Conservation (phyloP, 108 stramenopile genomes). For the Cyclotella cryptica region DNA sequence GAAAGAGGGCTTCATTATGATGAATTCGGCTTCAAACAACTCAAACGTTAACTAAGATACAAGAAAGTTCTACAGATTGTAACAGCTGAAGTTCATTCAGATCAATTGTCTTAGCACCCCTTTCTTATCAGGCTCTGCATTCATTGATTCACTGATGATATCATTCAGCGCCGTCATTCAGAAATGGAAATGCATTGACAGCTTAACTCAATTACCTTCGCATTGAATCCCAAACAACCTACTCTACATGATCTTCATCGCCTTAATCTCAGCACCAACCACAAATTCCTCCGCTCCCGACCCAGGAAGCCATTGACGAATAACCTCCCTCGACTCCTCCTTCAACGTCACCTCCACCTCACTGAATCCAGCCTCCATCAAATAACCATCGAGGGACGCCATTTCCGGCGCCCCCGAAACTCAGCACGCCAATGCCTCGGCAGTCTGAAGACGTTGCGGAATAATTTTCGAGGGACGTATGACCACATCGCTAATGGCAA, state of each 20-base stretch:
- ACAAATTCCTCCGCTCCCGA: slow-evolving; percentile 64
- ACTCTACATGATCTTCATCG: slow-evolving; percentile 25
- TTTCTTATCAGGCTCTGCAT: too few relatives aligned
- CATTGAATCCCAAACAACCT: too few relatives aligned
- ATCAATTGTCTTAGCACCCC: too few relatives aligned
- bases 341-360: slow-evolving; percentile 54
- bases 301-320: slow-evolving; percentile 65
- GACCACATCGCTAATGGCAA: slow-evolving; percentile 79
- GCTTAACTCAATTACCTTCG: too few relatives aligned
- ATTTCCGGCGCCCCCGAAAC: slow-evolving; percentile 61
- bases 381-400: slow-evolving; percentile 46
- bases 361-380: slow-evolving; percentile 54
- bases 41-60: too few relatives aligned
- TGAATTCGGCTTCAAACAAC: too few relatives aligned
- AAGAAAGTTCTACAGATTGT: too few relatives aligned
- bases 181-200: too few relatives aligned
- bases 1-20: too few relatives aligned
- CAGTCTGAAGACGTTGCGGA: slow-evolving; percentile 48
- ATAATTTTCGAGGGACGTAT: slow-evolving; percentile 39
- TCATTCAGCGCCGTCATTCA: too few relatives aligned
- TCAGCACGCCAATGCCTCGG: slow-evolving; percentile 71
- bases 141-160: too few relatives aligned
- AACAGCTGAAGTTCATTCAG: too few relatives aligned
- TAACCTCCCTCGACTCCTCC: slow-evolving; percentile 59
- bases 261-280: slow-evolving; percentile 50